A percentile compares a stretch with the other conserved stretches of the same genome.
Evolutionary conservation across 108 stramenopile genomes (phyloP).

Genomic region (Skeletonema grethae): DNA sequence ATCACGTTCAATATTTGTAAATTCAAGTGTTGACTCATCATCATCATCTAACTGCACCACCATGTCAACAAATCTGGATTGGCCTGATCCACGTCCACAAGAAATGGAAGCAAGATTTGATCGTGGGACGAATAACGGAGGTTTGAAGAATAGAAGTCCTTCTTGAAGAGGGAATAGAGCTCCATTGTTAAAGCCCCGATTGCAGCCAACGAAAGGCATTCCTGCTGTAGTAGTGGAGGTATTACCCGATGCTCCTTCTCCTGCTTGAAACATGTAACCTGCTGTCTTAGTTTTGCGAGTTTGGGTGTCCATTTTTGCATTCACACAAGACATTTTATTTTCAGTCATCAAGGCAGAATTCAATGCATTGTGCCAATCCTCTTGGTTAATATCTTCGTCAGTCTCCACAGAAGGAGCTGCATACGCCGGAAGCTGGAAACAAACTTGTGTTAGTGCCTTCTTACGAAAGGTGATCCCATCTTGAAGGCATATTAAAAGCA

Average conservation of each 20-base stretch:
- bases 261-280: constrained; percentile 47
- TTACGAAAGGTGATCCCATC: constrained; percentile 28
- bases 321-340: constrained; percentile 17
- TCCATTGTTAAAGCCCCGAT: constrained; percentile 79
- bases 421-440: constrained; percentile 63
- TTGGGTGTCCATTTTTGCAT: constrained; percentile 23
- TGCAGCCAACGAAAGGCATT: constrained; percentile 82
- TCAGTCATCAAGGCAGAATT: constrained; percentile 16
- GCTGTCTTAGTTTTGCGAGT: neutral
- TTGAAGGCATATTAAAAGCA: constrained; percentile 31
- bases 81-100: constrained; percentile 70
- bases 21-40: constrained; percentile 44
- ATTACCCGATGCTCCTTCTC: constrained; percentile 33
- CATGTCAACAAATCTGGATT: constrained; percentile 76
- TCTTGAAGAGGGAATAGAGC: constrained; percentile 71
- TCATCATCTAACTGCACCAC: constrained; percentile 14
- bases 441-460: constrained; percentile 56
- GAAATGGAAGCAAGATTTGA: constrained; percentile 59
- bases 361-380: constrained; percentile 34
- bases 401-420: constrained; percentile 9
- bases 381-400: constrained; percentile 27
- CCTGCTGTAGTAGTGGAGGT: constrained; percentile 61
- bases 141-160: constrained; percentile 85
- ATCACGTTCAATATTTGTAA: constrained; percentile 78
- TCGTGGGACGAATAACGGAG: constrained; percentile 73